Evolutionary conservation across 2,329 filamentous ascomycete genomes (phyloP), one percentile per base, ranked within the genome.

Genomic region (Fusarium sterilihyphosum): DNA sequence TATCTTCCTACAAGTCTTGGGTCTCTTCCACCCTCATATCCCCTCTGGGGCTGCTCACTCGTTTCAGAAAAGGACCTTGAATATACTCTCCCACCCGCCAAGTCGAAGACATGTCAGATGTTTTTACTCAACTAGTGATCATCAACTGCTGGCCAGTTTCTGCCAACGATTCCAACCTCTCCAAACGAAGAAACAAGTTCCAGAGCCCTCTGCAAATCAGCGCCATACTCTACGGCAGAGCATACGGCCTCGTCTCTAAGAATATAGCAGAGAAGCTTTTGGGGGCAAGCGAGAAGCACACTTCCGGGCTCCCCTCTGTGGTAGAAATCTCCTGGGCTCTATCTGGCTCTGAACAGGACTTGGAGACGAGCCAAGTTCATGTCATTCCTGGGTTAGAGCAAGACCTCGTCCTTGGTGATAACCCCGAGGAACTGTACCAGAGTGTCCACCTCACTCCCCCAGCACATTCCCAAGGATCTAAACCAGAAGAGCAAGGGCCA

Each of bases 71-170:
- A 43, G 37, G 52, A 31, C 20, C 35, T 18, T 43, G 52, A 56
- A 56, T 18, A 41, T 43, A 56, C 52, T 56, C 16, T 40, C 20
- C 16, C 10, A 17, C 38, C 37, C 26, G 56, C 58, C 7, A 46
- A 53, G 50, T 29, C 58, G 58, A 46, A 70, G 67, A 70, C 41
- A 70, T 70, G 67, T 41, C 50, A n/a, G 24, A 70, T 70, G 57
- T 43, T 18, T 40, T n/a, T 18, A 43, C 57, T 20, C 47, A 65
- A 33, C 20, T 46, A 16, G 26, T 65, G 35, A 38, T 60, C 9
- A 70, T 70, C 31, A 70, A 49, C 24, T 70, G 60, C 22, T 31
- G 61, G 33, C 41, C 47, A 40, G 41, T 57, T 22, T 24, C 40
- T n/a, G 26, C 22, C 38, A 17, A 58, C 29, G 35, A 43, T 17